These are phyloP conservation scores for Sanchytrium tribonematis DNA, from an alignment of 371 early-diverging fungal genomes.

Conservation along the genomic window DNA sequence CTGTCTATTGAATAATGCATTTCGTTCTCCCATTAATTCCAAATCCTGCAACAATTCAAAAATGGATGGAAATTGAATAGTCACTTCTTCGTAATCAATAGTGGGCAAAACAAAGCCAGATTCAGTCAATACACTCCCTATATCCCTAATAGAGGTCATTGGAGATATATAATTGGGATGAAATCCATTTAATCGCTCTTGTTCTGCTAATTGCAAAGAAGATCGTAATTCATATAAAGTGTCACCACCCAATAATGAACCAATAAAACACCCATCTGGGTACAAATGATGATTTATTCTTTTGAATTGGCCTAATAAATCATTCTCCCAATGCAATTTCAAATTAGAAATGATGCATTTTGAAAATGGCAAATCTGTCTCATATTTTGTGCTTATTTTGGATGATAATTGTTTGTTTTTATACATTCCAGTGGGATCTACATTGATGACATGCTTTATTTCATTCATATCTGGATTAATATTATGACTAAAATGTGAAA, in stretches of 20 bases:
- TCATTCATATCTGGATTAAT: not conserved
- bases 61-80: constrained; percentile 64
- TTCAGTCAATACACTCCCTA: constrained; percentile 42
- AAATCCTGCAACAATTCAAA: constrained; percentile 70
- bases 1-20: too few relatives aligned
- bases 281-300: constrained; percentile 28
- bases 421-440: not conserved
- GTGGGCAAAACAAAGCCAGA: constrained; percentile 52
- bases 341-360: constrained; percentile 15
- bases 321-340: constrained; percentile 81
- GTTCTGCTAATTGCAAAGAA: constrained; percentile 61
- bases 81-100: constrained; percentile 74
- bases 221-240: constrained; percentile 67
- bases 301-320: constrained; percentile 36
- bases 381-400: not conserved
- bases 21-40: constrained; percentile 73
- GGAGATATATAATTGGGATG: constrained; percentile 58
- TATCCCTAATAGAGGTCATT: constrained; percentile 55
- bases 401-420: not conserved
- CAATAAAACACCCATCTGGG: constrained; percentile 74
- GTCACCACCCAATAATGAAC: constrained; percentile 72
- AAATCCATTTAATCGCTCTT: constrained; percentile 66
- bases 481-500: not conserved
- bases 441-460: not conserved
- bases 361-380: not conserved